These are phyloP conservation scores for Clavispora asparagi DNA, from an alignment of 805 yeast species.

Conservation along the genomic window DNA sequence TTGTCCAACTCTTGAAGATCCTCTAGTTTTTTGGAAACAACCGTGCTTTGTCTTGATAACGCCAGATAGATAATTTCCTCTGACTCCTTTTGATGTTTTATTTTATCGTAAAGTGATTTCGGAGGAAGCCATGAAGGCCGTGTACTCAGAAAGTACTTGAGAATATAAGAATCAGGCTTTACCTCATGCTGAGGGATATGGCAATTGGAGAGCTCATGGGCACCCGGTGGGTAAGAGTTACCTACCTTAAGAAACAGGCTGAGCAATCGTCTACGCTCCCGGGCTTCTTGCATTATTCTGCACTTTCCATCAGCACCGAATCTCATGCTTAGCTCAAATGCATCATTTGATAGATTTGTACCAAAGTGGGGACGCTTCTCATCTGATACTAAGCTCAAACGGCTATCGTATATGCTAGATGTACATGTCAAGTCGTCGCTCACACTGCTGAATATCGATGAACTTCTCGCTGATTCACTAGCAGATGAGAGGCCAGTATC, in stretches of 20 bases:
- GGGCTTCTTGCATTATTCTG: background rate
- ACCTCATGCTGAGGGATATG: background rate
- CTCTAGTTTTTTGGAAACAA: constrained; percentile 24
- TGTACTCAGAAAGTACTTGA: constrained; percentile 38
- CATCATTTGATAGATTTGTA: background rate
- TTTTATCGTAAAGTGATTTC: constrained; percentile 47
- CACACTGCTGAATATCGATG: background rate
- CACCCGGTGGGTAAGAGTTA: background rate
- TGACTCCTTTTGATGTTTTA: constrained; percentile 51
- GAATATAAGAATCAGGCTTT: background rate
- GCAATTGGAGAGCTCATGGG: background rate
- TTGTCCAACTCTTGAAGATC: constrained; percentile 25
- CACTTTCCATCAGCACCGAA: background rate
- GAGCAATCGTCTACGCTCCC: background rate
- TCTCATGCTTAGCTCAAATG: background rate
- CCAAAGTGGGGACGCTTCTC: background rate
- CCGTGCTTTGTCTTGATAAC: constrained; percentile 31
- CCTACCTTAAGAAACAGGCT: background rate
- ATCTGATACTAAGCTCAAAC: background rate
- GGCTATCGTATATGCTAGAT: background rate
- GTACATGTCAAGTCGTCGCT: background rate
- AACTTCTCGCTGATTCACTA: background rate
- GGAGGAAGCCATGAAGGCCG: constrained; percentile 68
- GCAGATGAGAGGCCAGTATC: background rate
- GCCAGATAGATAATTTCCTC: constrained; percentile 40